Base-by-base conservation (phyloP, 805 yeast genomes). In the Spathaspora hagerdaliae region DNA sequence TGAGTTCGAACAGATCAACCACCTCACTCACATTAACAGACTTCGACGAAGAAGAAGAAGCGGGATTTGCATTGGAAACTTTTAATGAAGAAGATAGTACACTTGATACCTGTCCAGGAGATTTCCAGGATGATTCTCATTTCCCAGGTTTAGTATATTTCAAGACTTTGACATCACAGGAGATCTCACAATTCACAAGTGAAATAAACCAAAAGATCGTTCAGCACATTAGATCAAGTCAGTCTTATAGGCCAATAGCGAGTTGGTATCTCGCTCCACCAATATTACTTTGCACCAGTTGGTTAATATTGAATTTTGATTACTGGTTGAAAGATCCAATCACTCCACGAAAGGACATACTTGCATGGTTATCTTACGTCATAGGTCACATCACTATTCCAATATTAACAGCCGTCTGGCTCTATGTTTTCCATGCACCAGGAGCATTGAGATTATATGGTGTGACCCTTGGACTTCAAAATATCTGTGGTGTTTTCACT, bases 341-440 rank as follows among this genome's bases (percentile, higher is more conserved):
- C 43, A 59, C 69, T 39, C 67, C 73, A 6, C 52, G 60, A n/a
- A 73, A 75, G 50, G 87, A 83, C 59, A 47, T 82, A 6, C 46
- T 73, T 31, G 82, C 88, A 1, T 81, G 87, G 85, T 59, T 74
- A 38, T 77, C 79, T 31, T 83, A 83, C 56, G 87, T 83, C n/a
- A 57, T 84, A 14, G 69, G 79, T 36, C 90, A 84, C 59, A 69
- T 83, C 36, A 71, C 78, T 14, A 79, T 75, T 7, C 87, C 89
- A 1, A 75, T 84, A 7, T 59, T 82, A 49, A 81, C 85, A 0
- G 78, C 83, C 0, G 73, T 81, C 24, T 84, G 82, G 65, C 65
- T 84, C 11, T 82, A 83, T 57, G 75, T 82, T 10, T 83, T 82
- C 70, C 86, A 82, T 44, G 73, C 82, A 1, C 85, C 83, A 13